phyloP scores from a whole-genome alignment of 495 filamentous ascomycete genomes.

The Thermothielavioides terrestris region DNA sequence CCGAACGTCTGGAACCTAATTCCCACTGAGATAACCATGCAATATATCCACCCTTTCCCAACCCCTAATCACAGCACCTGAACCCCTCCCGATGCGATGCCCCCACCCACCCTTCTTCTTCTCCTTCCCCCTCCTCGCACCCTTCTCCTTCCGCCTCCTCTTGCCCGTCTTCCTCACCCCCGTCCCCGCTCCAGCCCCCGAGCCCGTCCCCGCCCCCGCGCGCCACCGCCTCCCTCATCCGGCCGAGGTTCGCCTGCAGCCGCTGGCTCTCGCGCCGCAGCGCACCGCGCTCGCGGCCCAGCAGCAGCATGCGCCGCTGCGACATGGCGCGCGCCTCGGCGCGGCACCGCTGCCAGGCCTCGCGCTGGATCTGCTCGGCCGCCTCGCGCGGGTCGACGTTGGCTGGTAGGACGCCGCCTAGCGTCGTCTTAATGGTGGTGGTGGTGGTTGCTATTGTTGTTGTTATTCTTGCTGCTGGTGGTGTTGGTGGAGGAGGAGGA shows the following conservation, averaged over 20 bases:
- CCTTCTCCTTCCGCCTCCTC: not conserved
- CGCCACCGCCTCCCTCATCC: slow-evolving; percentile 11
- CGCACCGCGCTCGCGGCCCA: slow-evolving; percentile 18
- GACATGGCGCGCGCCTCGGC: slow-evolving; percentile 19
- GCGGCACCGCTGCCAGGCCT: slow-evolving; percentile 22
- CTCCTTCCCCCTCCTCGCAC: no score
- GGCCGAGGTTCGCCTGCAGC: slow-evolving; percentile 17
- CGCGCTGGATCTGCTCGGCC: slow-evolving; percentile 18
- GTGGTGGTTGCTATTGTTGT: not conserved
- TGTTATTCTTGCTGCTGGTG: not conserved
- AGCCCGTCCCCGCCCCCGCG: not conserved
- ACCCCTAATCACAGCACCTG: no score
- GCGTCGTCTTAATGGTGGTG: not conserved
- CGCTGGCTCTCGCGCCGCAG: slow-evolving; percentile 17
- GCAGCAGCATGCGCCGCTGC: slow-evolving; percentile 17
- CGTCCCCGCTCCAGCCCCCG: no score
- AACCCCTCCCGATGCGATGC: no score
- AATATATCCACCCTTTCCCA: no score
- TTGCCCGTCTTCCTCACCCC: slow-evolving; percentile 1
- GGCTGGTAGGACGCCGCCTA: slow-evolving; percentile 6
- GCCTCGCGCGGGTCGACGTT: slow-evolving; percentile 15
- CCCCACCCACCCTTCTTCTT: no score
- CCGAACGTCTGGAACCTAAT: no score
- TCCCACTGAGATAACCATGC: no score
- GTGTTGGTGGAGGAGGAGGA: not conserved